phyloP scores from a whole-genome alignment of 139 green algal genomes.

The Nannochloris sp. region DNA sequence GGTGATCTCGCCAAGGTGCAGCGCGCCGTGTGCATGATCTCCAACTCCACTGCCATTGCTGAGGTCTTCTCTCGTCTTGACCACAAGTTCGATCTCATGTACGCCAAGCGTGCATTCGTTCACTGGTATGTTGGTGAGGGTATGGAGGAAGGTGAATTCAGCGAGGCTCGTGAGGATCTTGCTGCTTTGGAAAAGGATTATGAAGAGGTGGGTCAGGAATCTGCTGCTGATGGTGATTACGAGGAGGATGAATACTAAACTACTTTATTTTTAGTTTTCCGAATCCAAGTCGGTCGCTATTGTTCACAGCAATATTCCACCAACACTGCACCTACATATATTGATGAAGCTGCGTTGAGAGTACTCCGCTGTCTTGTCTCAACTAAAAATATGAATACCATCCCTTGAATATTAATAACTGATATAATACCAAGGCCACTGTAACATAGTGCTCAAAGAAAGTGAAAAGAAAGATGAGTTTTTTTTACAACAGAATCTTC shows the following conservation, averaged over 20 bases:
- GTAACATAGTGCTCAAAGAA: background rate
- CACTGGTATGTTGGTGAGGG: slow-evolving; percentile 99
- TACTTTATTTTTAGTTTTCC: too few species aligned
- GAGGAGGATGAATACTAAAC: slow-evolving; percentile 21
- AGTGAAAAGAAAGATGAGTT: too few species aligned
- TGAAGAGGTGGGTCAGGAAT: slow-evolving; percentile 89
- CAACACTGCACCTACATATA: too few species aligned
- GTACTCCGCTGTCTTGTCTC: too few species aligned
- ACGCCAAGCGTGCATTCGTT: slow-evolving; percentile 99
- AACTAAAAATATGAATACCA: too few species aligned
- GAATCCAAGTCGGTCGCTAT: too few species aligned
- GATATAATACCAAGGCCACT: background rate
- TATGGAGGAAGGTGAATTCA: slow-evolving; percentile 89
- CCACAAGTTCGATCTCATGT: slow-evolving; percentile 99
- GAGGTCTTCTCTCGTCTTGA: slow-evolving; percentile 97
- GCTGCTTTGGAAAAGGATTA: slow-evolving; percentile 99
- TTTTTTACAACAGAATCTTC: too few species aligned
- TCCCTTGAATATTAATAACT: too few species aligned
- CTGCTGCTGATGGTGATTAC: slow-evolving; percentile 44
- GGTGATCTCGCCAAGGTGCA: slow-evolving; percentile 99
- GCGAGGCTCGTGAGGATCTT: slow-evolving; percentile 91
- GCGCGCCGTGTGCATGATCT: slow-evolving; percentile 99
- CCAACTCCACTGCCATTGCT: slow-evolving; percentile 97
- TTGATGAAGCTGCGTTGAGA: too few species aligned
- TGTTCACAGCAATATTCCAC: background rate